A percentile compares a stretch with the other conserved stretches of the same genome.
Conservation (phyloP, 768 basidiomycete genomes). For the Cantharellus anzutake region DNA sequence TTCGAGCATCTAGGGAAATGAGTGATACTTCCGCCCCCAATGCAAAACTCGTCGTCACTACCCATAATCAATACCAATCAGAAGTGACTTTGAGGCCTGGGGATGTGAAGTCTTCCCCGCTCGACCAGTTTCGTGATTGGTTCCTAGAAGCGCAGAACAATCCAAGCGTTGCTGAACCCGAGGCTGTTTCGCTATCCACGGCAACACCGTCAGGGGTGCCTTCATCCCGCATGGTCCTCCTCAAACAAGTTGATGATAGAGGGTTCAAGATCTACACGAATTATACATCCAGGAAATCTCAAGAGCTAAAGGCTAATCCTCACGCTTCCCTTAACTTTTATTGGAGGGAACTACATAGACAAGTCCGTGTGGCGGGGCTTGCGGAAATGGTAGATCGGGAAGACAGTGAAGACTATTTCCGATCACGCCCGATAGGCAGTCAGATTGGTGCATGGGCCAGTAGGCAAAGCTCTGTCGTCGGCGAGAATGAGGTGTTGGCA, state of each 20-base stretch:
- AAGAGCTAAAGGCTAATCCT: slow-evolving; percentile 59
- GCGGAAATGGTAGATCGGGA: slow-evolving; percentile 57
- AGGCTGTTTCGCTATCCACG: slow-evolving; percentile 71
- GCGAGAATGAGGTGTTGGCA: slow-evolving; percentile 45
- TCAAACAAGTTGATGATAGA: slow-evolving; percentile 71
- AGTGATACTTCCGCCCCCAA: background rate
- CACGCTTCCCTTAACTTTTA: slow-evolving; percentile 74
- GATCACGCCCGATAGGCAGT: slow-evolving; percentile 63
- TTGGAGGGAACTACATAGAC: slow-evolving; percentile 70
- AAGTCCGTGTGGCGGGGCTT: slow-evolving; percentile 66
- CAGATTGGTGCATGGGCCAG: slow-evolving; percentile 88
- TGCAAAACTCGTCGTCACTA: background rate
- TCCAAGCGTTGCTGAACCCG: slow-evolving; percentile 61
- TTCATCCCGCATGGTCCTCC: slow-evolving; percentile 73
- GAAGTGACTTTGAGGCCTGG: slow-evolving; percentile 34
- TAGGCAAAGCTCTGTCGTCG: slow-evolving; percentile 63
- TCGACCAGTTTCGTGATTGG: slow-evolving; percentile 78
- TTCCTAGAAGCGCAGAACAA: slow-evolving; percentile 40
- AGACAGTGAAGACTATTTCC: slow-evolving; percentile 74
- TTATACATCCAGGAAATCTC: slow-evolving; percentile 82
- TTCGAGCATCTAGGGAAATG: no score
- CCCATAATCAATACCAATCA: background rate
- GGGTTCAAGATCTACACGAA: slow-evolving; percentile 98
- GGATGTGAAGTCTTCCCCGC: slow-evolving; percentile 44
- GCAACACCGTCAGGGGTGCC: slow-evolving; percentile 55